Conservation (phyloP, 75 land plant species). For the Cryptomeria japonica region DNA sequence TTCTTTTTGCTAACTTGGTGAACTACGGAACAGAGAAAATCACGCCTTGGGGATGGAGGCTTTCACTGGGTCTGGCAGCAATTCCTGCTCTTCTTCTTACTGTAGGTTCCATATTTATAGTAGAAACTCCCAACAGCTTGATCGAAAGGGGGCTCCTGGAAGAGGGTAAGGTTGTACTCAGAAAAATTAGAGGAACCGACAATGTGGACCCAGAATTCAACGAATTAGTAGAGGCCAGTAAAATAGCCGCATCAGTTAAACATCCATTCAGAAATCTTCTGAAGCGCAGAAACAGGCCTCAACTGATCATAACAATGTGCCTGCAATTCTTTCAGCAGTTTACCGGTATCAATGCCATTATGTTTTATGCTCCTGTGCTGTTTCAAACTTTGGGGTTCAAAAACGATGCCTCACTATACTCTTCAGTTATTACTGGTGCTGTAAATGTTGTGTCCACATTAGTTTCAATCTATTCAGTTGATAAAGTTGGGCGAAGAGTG, state of each 20-base stretch:
- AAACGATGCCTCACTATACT: slow-evolving; percentile 5
- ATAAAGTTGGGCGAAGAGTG: slow-evolving; percentile 36
- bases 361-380: slow-evolving; percentile 79
- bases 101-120: slow-evolving; percentile 21
- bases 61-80: slow-evolving; percentile 45
- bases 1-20: slow-evolving; percentile 62
- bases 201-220: slow-evolving; percentile 37
- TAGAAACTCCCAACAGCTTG: slow-evolving; percentile 55
- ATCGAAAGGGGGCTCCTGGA: slow-evolving; percentile 42
- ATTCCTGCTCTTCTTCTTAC: slow-evolving; percentile 35
- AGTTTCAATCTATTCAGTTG: slow-evolving; percentile 21
- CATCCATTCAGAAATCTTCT: slow-evolving; percentile 73
- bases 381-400: slow-evolving; percentile 9
- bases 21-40: slow-evolving; percentile 49
- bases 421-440: slow-evolving; percentile 43
- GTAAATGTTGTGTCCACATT: slow-evolving; percentile 32
- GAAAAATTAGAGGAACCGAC: slow-evolving; percentile 44
- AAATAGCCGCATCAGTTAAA: slow-evolving; percentile 51
- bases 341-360: slow-evolving; percentile 67
- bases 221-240: slow-evolving; percentile 44
- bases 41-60: slow-evolving; percentile 42
- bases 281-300: slow-evolving; percentile 51
- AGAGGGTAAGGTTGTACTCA: slow-evolving; percentile 36
- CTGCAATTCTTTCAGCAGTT: slow-evolving; percentile 63
- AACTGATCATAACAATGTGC: slow-evolving; percentile 53